phyloP scores from a whole-genome alignment of 2,329 filamentous ascomycete species.

The Boeremia lycopersici region DNA sequence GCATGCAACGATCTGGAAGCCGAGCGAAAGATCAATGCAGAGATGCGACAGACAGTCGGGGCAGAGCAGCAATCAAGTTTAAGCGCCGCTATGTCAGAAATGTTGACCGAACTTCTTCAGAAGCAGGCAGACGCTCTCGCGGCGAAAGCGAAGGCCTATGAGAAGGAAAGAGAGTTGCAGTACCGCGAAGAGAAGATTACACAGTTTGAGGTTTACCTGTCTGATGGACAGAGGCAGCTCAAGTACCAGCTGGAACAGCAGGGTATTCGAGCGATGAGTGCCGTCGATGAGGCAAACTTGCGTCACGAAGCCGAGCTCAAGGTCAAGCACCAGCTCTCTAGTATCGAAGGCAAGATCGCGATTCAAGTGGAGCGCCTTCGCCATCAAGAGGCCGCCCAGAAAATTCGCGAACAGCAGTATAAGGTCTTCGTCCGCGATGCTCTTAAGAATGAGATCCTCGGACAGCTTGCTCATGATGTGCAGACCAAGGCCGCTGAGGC shows the following conservation, averaged over 20 bases:
- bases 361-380: conserved; percentile 15
- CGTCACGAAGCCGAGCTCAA: conserved; percentile 13
- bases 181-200: conserved; percentile 21
- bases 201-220: conserved; percentile 27
- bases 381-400: conserved; percentile 19
- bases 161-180: conserved; percentile 17
- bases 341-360: conserved; percentile 10
- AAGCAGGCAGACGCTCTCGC: conserved; percentile 21
- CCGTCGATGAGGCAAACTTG: conserved; percentile 10
- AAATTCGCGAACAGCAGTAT: conserved; percentile 29
- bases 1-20: conserved; percentile 18
- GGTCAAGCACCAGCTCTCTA: background rate
- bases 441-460: conserved; percentile 14
- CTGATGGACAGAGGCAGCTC: conserved; percentile 31
- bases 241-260: conserved; percentile 15
- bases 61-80: conserved; percentile 14
- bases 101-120: conserved; percentile 19
- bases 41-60: conserved; percentile 15
- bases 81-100: conserved; percentile 15
- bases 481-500: background rate
- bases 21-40: conserved; percentile 19
- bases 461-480: background rate
- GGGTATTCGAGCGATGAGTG: conserved; percentile 15
- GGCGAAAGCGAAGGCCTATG: conserved; percentile 11
- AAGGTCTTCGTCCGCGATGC: conserved; percentile 13